Base-by-base conservation (phyloP, 805 yeast species). In the Schwanniomyces yamadae region DNA sequence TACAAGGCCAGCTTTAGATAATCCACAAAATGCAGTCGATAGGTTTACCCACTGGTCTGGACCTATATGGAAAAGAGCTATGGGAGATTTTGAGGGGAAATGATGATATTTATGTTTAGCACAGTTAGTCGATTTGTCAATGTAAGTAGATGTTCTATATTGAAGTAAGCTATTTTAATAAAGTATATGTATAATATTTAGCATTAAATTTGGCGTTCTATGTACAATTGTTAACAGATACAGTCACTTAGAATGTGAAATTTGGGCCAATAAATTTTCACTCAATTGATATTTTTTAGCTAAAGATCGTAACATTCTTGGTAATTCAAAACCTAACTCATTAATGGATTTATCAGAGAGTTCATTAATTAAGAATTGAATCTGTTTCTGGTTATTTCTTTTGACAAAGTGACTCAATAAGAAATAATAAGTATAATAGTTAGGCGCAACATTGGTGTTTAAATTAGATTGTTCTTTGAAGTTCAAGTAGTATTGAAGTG, bases 1-100 rank as follows among this genome's bases (percentile, higher is more conserved):
- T 61, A 96, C 95, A 12, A 78, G 99, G 49, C 99, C 99, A 0
- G 99, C 96, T 0, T 66, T 89, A 43, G 99, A 93, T 59, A 71
- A 71, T 40, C 50, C 78, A 1, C 61, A 65, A 1, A 82, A 72
- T 47, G 87, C 82, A 3, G 51, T 57, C 36, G 98, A 89, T 55
- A 73, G 98, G 42, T 63, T 84, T 34, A 59, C 59, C 15, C 82
- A 74, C 49, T 86, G 90, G 82, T 64, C 80, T 32, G 68, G 71
- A 33, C 88, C 89, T 9, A 55, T 76, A 28, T 77, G 84, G 79
- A 71, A 75, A 45, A 71, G 78, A 54, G 95, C 95, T 11, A 67
- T 85, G 78, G 89, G 88, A 6, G 70, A 63, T 40, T 48, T 55
- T 31, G 52, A 55, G 27, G 49, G 50, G 15, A 10, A 27, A 29